Percentiles rank a stretch among this genome's conserved stretches.
These are phyloP conservation scores for Aspergillus pseudotamarii DNA, from an alignment of 2,329 filamentous ascomycete species.

Conservation along the genomic window DNA sequence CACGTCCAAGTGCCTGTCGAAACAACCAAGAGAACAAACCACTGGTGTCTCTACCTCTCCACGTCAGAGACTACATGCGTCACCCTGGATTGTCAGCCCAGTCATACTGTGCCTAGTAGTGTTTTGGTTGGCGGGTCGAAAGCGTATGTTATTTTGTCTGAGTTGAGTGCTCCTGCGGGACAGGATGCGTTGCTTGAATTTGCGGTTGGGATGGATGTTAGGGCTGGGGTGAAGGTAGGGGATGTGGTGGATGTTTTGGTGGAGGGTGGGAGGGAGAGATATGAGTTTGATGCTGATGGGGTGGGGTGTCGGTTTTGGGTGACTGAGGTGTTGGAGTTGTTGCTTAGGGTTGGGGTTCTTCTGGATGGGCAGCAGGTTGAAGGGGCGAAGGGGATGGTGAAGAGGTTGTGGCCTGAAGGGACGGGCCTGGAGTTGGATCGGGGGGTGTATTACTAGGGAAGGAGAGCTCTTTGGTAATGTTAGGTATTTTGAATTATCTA, in stretches of 20 bases:
- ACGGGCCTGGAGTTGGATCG: not conserved
- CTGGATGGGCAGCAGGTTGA: not conserved
- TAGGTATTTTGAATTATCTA: not conserved
- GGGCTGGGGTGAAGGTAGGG: not conserved
- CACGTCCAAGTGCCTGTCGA: not conserved
- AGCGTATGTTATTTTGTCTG: not conserved
- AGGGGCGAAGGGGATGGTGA: not conserved
- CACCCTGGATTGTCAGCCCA: not conserved
- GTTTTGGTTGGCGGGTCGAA: not conserved
- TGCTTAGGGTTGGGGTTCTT: not conserved
- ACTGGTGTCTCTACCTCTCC: not conserved
- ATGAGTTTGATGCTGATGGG: not conserved
- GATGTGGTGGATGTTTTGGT: not conserved
- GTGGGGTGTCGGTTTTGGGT: not conserved
- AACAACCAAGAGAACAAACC: conserved; percentile 1
- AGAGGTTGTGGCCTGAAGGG: not conserved
- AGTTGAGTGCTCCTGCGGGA: not conserved
- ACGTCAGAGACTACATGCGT: not conserved
- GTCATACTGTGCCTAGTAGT: not conserved
- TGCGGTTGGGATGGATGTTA: not conserved
- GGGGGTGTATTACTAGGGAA: not conserved
- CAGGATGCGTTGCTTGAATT: not conserved
- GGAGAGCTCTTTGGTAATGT: not conserved
- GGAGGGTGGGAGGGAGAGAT: not conserved
- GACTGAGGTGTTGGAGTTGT: not conserved